Evolutionary conservation across 345 rosid species (phyloP).

Genomic region (Carallia brachiata): DNA sequence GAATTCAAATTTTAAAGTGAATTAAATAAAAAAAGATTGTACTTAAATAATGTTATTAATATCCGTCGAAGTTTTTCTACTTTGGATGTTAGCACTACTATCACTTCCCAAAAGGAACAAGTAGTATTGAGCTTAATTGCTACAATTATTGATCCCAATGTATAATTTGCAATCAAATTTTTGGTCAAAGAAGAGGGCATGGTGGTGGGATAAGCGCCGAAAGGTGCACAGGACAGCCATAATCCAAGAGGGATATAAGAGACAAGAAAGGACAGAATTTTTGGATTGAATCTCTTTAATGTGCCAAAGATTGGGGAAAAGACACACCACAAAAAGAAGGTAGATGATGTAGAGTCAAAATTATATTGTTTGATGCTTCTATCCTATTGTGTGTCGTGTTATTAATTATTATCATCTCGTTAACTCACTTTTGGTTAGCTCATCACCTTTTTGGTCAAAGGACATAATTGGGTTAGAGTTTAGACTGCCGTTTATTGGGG

Average conservation of each 20-base stretch:
- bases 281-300: slow-evolving; percentile 14
- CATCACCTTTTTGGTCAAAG: slow-evolving; percentile 13
- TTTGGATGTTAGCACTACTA: neutral
- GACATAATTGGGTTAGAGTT: slow-evolving; percentile 12
- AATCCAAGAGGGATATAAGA: slow-evolving; percentile 23
- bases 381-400: slow-evolving; percentile 20
- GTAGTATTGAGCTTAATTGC: neutral
- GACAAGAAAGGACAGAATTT: slow-evolving; percentile 33
- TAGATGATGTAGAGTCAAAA: neutral
- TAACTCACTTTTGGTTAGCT: slow-evolving; percentile 19
- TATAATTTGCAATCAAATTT: slow-evolving; percentile 12
- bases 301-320: neutral
- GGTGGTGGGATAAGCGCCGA: slow-evolving; percentile 44
- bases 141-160: too few species aligned
- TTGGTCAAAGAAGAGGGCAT: slow-evolving; percentile 25
- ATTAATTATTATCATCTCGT: slow-evolving; percentile 11
- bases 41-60: too few species aligned
- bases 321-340: neutral
- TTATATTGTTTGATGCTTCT: slow-evolving; percentile 17
- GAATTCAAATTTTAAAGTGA: too few species aligned
- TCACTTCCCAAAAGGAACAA: neutral
- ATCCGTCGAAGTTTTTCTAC: neutral
- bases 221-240: slow-evolving; percentile 29
- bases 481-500: slow-evolving; percentile 14
- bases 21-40: too few species aligned